These are phyloP conservation scores for Pleomassaria siparia DNA, from an alignment of 2,329 filamentous ascomycete genomes.

Conservation along the genomic window DNA sequence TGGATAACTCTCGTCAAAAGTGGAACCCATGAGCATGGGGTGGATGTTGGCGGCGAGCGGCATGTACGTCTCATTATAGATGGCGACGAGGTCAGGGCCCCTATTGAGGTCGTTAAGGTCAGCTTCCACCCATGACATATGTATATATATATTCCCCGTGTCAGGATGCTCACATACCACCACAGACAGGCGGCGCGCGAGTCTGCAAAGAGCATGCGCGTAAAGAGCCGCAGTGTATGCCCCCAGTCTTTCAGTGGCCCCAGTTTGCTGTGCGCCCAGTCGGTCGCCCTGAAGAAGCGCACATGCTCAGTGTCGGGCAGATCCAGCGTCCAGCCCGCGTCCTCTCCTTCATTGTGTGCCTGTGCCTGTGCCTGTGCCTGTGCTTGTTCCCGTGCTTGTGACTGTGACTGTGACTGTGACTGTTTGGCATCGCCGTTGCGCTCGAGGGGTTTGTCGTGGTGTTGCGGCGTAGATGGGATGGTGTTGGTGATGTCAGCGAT, in stretches of 20 bases:
- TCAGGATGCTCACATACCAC: slow-evolving; percentile 24
- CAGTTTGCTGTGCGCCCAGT: slow-evolving; percentile 30
- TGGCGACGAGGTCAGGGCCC: slow-evolving; percentile 32
- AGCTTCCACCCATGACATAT: not conserved
- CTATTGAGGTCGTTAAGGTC: slow-evolving; percentile 9
- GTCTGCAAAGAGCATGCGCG: slow-evolving; percentile 33
- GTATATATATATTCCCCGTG: not conserved
- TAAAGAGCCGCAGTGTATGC: slow-evolving; percentile 31
- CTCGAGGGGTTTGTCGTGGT: not conserved
- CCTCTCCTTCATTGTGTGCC: not conserved
- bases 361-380: not conserved
- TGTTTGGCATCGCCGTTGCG: too few relatives aligned
- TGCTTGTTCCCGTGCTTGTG: not conserved
- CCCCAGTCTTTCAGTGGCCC: slow-evolving; percentile 30
- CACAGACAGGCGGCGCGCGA: slow-evolving; percentile 36
- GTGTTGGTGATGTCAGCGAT: not conserved
- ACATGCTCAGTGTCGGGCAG: slow-evolving; percentile 35
- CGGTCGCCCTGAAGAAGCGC: slow-evolving; percentile 32
- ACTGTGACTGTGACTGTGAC: too few relatives aligned
- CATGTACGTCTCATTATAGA: slow-evolving; percentile 37
- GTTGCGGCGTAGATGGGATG: not conserved
- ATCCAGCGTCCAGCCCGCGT: slow-evolving; percentile 30
- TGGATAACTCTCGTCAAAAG: slow-evolving; percentile 31
- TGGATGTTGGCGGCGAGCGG: slow-evolving; percentile 29
- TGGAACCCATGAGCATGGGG: slow-evolving; percentile 34